Percentiles rank a stretch among this genome's conserved stretches.
These are phyloP conservation scores for Phytopythium delawarense DNA, from an alignment of 352 stramenopile species.

Conservation along the genomic window DNA sequence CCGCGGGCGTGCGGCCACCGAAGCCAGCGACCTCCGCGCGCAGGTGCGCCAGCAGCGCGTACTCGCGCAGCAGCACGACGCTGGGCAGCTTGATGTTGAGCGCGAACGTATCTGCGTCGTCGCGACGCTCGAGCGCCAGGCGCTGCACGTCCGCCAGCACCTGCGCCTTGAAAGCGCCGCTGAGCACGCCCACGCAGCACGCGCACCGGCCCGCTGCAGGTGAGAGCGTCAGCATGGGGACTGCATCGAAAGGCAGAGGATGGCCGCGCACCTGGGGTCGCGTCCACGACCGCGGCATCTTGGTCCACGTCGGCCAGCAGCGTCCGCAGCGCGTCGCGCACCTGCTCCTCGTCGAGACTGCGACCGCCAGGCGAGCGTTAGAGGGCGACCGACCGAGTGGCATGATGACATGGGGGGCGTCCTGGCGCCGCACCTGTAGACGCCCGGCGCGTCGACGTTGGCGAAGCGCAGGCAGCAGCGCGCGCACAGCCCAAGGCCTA, in stretches of 20 bases:
- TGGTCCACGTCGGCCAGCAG: not conserved
- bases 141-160: slow-evolving; percentile 37
- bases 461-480: slow-evolving; percentile 70
- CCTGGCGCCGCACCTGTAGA: slow-evolving; percentile 53
- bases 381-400: slow-evolving; percentile 5
- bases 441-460: slow-evolving; percentile 28
- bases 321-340: slow-evolving; percentile 17
- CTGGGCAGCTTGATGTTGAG: slow-evolving; percentile 83
- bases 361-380: slow-evolving; percentile 3
- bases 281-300: not conserved
- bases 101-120: slow-evolving; percentile 65
- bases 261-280: not conserved
- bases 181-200: slow-evolving; percentile 69
- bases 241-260: not conserved
- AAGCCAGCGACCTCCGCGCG: slow-evolving; percentile 30
- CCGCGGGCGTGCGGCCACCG: slow-evolving; percentile 30
- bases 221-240: not conserved
- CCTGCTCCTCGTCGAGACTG: slow-evolving; percentile 27
- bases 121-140: slow-evolving; percentile 33
- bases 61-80: slow-evolving; percentile 72
- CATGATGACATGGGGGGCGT: not conserved
- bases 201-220: slow-evolving; percentile 22
- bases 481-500: slow-evolving; percentile 38
- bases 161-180: slow-evolving; percentile 34
- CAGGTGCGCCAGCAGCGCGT: slow-evolving; percentile 64